phyloP scores from a whole-genome alignment of 495 filamentous ascomycete genomes.

The Corynascus novoguineensis region DNA sequence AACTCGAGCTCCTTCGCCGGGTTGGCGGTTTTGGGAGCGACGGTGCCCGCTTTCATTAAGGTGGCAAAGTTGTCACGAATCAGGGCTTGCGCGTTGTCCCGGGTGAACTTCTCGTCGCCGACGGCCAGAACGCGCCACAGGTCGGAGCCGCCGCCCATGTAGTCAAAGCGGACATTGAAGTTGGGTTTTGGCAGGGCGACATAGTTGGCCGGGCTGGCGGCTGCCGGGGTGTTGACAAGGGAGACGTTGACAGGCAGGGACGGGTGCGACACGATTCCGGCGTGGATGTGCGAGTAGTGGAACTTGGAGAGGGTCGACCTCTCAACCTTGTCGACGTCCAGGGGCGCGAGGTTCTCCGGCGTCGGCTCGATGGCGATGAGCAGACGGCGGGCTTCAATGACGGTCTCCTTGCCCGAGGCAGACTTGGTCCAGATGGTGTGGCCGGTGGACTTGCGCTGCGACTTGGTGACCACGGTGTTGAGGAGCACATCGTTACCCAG shows the following conservation, averaged over 20 bases:
- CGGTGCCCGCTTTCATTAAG: constrained; percentile 26
- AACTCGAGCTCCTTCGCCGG: constrained; percentile 23
- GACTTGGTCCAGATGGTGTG: constrained; percentile 34
- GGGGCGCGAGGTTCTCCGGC: constrained; percentile 29
- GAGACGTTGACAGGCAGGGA: constrained; percentile 23
- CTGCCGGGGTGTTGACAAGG: constrained; percentile 21
- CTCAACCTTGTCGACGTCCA: constrained; percentile 35
- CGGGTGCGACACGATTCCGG: constrained; percentile 34
- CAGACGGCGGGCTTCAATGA: constrained; percentile 33
- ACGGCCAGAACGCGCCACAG: constrained; percentile 38
- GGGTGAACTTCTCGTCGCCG: constrained; percentile 28
- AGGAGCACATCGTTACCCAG: constrained; percentile 36
- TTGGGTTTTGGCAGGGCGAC: constrained; percentile 22
- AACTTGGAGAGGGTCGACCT: constrained; percentile 30
- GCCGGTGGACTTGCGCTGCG: constrained; percentile 25
- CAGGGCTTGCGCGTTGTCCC: constrained; percentile 27
- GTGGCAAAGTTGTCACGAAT: constrained; percentile 29
- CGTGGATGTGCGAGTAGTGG: constrained; percentile 30
- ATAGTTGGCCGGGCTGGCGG: constrained; percentile 26
- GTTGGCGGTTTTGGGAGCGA: constrained; percentile 14
- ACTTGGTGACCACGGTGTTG: constrained; percentile 30
- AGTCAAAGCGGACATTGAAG: constrained; percentile 21
- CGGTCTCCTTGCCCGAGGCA: constrained; percentile 23
- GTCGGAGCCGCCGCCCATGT: constrained; percentile 27
- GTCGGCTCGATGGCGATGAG: constrained; percentile 40